A percentile compares a stretch with the other conserved stretches of the same genome.
phyloP scores from a whole-genome alignment of 176 grass and related monocot genomes.

The Zea luxurians region DNA sequence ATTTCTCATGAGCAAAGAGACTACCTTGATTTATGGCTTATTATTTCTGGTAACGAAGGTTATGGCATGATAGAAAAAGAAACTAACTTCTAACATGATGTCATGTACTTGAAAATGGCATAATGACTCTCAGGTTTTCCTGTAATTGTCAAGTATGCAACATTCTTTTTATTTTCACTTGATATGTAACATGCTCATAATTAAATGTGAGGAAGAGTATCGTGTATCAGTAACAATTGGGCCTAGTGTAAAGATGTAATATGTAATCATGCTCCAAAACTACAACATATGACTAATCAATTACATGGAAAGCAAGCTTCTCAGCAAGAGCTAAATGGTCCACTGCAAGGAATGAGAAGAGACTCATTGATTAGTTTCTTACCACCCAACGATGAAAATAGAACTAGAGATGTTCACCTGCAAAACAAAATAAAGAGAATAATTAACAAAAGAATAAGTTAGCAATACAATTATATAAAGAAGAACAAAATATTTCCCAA shows the following conservation, averaged over 20 bases:
- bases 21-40: slow-evolving; percentile 37
- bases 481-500: slow-evolving; percentile 39
- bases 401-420: slow-evolving; percentile 42
- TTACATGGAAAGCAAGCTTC: slow-evolving; percentile 35
- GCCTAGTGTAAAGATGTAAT: neutral
- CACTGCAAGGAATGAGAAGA: neutral
- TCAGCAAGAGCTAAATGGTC: neutral
- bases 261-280: neutral
- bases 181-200: neutral
- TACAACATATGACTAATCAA: neutral
- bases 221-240: neutral
- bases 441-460: slow-evolving; percentile 35
- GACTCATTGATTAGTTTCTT: neutral
- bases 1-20: slow-evolving; percentile 23
- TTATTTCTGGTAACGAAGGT: neutral
- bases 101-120: neutral
- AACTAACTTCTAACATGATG: neutral
- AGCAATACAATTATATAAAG: neutral
- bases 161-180: neutral
- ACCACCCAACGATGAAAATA: neutral
- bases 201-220: neutral
- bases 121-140: neutral
- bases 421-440: slow-evolving; percentile 24
- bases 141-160: neutral
- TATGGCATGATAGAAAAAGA: slow-evolving; percentile 3